Conservation (phyloP, 768 basidiomycete species). For the Russula vinacea region DNA sequence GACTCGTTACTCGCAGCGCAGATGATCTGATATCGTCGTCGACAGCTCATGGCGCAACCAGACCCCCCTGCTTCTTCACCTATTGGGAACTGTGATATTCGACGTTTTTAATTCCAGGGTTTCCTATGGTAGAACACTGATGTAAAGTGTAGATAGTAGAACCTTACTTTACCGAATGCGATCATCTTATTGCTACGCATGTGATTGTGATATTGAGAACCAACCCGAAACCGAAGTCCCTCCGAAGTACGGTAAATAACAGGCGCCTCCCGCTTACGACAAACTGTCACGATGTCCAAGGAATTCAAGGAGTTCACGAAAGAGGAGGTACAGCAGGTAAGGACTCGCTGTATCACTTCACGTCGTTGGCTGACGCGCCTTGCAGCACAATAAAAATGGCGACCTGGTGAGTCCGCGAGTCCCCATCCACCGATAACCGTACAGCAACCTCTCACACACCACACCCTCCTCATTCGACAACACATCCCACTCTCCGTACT, state of each 20-base stretch:
- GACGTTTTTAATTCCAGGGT: not conserved
- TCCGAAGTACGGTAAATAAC: too few relatives aligned
- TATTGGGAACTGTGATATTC: slow-evolving; percentile 21
- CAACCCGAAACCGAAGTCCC: too few relatives aligned
- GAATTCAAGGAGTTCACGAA: slow-evolving; percentile 41
- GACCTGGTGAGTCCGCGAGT: slow-evolving; percentile 59
- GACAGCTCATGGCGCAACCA: slow-evolving; percentile 27
- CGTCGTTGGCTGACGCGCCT: not conserved
- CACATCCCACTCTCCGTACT: not conserved
- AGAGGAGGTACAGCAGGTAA: slow-evolving; percentile 70
- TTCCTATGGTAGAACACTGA: not conserved
- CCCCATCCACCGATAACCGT: too few relatives aligned
- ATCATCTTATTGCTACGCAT: too few relatives aligned
- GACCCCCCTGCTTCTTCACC: slow-evolving; percentile 9
- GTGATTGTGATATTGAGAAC: not conserved
- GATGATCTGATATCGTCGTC: not conserved
- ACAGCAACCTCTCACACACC: not conserved
- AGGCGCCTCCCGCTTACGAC: not conserved
- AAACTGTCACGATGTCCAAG: slow-evolving; percentile 22
- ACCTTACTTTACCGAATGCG: not conserved
- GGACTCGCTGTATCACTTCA: slow-evolving; percentile 2
- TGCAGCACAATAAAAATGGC: slow-evolving; percentile 81
- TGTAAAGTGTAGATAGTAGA: not conserved
- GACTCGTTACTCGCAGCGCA: not conserved
- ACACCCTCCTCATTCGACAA: not conserved